A percentile compares a stretch with the other conserved stretches of the same genome.
phyloP scores from a whole-genome alignment of 164 flowering plant species.

The Aristolochia contorta region DNA sequence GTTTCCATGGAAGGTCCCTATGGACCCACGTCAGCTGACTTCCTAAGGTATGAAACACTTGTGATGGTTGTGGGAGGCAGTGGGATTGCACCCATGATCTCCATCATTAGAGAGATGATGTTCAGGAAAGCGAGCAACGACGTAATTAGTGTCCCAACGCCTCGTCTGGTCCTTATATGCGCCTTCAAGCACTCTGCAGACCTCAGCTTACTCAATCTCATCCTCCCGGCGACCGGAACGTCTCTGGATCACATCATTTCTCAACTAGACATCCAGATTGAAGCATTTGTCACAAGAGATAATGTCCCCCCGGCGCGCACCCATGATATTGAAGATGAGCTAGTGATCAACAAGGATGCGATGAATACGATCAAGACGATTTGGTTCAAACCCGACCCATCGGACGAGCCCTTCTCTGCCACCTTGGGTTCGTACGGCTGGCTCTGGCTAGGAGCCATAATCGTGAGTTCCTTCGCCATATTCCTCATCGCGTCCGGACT shows the following conservation, averaged over 20 bases:
- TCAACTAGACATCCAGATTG: slow-evolving; percentile 37
- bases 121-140: slow-evolving; percentile 10
- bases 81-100: slow-evolving; percentile 74
- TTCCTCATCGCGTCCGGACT: slow-evolving; percentile 46
- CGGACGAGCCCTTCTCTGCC: slow-evolving; percentile 44
- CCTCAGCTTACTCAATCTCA: slow-evolving; percentile 61
- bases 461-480: slow-evolving; percentile 54
- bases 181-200: slow-evolving; percentile 49
- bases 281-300: slow-evolving; percentile 75
- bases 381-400: slow-evolving; percentile 51
- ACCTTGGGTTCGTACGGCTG: slow-evolving; percentile 58
- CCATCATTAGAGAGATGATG: slow-evolving; percentile 58
- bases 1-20: slow-evolving; percentile 87
- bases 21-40: slow-evolving; percentile 57
- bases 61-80: slow-evolving; percentile 87
- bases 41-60: slow-evolving; percentile 59
- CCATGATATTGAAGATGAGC: too few species aligned
- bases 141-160: slow-evolving; percentile 20
- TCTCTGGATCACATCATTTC: slow-evolving; percentile 22
- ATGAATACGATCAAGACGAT: slow-evolving; percentile 20
- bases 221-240: slow-evolving; percentile 58
- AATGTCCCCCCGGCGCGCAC: slow-evolving; percentile 22
- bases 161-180: slow-evolving; percentile 38
- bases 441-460: slow-evolving; percentile 66
- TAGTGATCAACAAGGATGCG: slow-evolving; percentile 1